Percentiles rank a stretch among this genome's conserved stretches.
These are phyloP conservation scores for Arachnomyces sp. DNA, from an alignment of 2,329 filamentous ascomycete genomes.

Conservation along the genomic window DNA sequence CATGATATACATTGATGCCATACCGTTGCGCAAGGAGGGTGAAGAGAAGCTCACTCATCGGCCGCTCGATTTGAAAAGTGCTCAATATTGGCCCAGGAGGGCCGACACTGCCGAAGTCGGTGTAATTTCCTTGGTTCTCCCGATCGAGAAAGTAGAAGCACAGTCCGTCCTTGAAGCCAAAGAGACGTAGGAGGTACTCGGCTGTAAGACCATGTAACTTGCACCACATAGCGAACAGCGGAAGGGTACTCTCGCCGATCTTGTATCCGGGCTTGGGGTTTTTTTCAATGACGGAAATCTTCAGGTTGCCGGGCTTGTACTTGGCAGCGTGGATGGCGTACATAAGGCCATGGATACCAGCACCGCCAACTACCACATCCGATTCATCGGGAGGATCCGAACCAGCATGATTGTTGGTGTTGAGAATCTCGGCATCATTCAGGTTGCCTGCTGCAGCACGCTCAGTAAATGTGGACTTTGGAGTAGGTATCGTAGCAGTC, in stretches of 20 bases:
- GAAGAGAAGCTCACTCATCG: constrained; percentile 20
- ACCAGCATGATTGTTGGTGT: constrained; percentile 12
- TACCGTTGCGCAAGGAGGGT: constrained; percentile 19
- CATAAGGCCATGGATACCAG: constrained; percentile 17
- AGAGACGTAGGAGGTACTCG: constrained; percentile 13
- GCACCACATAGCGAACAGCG: constrained; percentile 15
- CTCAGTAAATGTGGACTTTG: constrained; percentile 5
- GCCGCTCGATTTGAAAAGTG: constrained; percentile 19
- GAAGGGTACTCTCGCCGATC: constrained; percentile 20
- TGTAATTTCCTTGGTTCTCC: constrained; percentile 11
- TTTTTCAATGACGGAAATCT: constrained; percentile 15
- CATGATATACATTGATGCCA: constrained; percentile 20
- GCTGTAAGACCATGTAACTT: constrained; percentile 13
- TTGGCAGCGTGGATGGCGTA: constrained; percentile 17
- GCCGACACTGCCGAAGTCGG: constrained; percentile 12
- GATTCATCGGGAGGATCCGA: constrained; percentile 10
- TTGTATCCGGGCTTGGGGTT: constrained; percentile 16
- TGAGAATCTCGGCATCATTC: constrained; percentile 11
- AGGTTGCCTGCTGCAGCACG: constrained; percentile 5
- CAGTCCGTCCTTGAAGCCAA: constrained; percentile 21
- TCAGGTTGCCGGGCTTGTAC: constrained; percentile 8
- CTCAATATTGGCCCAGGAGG: constrained; percentile 12
- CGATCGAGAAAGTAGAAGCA: constrained; percentile 17
- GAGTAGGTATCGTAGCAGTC: constrained; percentile 1
- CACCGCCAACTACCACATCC: constrained; percentile 18